Evolutionary conservation across 208 protist genomes (phyloP).

Genomic region (Plasmodiophora brassicae): DNA sequence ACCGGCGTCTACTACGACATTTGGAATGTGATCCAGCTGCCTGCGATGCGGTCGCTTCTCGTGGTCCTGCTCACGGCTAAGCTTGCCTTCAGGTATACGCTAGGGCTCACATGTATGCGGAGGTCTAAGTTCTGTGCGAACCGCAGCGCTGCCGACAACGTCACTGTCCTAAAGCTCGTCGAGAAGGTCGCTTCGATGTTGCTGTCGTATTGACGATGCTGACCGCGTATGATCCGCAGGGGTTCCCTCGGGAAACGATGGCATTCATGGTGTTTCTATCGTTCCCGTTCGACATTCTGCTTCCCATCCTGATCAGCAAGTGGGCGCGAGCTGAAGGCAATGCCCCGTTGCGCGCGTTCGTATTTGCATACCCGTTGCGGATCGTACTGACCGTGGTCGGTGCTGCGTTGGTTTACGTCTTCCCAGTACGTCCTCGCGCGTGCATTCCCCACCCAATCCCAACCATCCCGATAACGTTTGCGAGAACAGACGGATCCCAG

Average conservation of each 20-base stretch:
- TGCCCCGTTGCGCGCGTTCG: neutral
- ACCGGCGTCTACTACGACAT: neutral
- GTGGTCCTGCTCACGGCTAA: neutral
- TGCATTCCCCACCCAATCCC: neutral
- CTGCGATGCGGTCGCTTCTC: conserved; percentile 20
- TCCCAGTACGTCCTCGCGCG: neutral
- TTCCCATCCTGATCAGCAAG: neutral
- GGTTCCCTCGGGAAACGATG: conserved; percentile 22
- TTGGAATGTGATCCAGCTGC: conserved; percentile 17
- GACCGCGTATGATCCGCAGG: neutral
- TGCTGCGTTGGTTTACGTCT: neutral
- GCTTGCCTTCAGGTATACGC: neutral
- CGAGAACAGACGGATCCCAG: neutral
- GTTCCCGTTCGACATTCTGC: neutral
- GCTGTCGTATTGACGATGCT: neutral
- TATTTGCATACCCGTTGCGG: neutral
- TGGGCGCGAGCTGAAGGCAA: neutral
- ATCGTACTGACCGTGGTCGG: neutral
- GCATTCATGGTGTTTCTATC: conserved; percentile 2
- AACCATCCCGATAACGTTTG: neutral
- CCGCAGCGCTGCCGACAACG: neutral
- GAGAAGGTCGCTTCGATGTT: neutral
- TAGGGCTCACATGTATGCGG: neutral
- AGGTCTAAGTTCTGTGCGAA: neutral
- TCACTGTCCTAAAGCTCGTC: conserved; percentile 22